These are phyloP conservation scores for Rubus parviflorus DNA, from an alignment of 306 rosid species.

Conservation along the genomic window DNA sequence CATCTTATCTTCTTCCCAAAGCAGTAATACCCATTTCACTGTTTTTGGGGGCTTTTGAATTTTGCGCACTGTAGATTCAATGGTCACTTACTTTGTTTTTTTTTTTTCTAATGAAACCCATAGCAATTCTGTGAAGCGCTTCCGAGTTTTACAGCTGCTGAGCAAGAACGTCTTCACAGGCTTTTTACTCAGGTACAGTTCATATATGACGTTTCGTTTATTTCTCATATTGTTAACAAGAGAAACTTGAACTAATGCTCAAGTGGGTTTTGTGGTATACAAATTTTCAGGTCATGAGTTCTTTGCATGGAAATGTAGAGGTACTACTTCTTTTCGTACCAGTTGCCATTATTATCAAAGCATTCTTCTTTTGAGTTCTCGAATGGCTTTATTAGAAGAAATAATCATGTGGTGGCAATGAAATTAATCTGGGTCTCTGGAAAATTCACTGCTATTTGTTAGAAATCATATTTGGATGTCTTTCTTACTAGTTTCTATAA, in stretches of 20 bases:
- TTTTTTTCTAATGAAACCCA: conserved; percentile 7
- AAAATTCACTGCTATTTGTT: not conserved
- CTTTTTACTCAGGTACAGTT: conserved; percentile 64
- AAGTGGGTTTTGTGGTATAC: not conserved
- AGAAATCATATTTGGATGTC: not conserved
- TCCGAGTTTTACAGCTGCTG: conserved; percentile 44
- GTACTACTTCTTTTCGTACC: conserved; percentile 36
- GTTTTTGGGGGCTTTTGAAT: not conserved
- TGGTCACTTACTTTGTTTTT: not conserved
- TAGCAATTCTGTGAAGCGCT: conserved; percentile 67
- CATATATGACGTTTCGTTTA: no score
- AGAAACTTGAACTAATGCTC: not conserved
- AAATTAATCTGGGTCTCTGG: no score
- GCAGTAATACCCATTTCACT: not conserved
- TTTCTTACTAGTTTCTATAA: not conserved
- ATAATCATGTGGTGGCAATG: not conserved
- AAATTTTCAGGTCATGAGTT: conserved; percentile 68
- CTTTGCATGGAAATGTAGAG: conserved; percentile 75
- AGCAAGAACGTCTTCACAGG: conserved; percentile 63
- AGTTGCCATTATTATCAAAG: not conserved
- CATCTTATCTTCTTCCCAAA: no score
- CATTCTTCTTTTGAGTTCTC: not conserved
- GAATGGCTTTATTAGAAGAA: not conserved
- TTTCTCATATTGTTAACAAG: not conserved
- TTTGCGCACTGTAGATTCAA: not conserved